Conservation (phyloP, 2,329 filamentous ascomycete genomes). For the Paecilomyces niveus region DNA sequence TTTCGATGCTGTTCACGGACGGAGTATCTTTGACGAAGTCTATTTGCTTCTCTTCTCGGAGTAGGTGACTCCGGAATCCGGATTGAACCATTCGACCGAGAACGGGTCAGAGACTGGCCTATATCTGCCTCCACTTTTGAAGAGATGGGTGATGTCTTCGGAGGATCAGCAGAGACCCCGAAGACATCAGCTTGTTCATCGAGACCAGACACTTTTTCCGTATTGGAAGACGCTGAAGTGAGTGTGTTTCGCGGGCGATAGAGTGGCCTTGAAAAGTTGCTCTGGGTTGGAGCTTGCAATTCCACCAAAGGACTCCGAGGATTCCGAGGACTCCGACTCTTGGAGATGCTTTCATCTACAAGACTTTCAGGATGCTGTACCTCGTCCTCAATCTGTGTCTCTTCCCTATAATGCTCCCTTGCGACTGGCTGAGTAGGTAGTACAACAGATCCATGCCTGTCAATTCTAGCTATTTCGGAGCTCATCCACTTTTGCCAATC, state of each 20-base stretch:
- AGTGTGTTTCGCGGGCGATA: constrained; percentile 24
- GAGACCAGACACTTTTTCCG: constrained; percentile 1
- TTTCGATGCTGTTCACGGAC: constrained; percentile 15
- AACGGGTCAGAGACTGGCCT: constrained; percentile 16
- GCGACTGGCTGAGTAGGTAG: constrained; percentile 9
- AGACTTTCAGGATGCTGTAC: constrained; percentile 8
- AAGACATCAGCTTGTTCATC: neutral
- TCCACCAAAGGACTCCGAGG: neutral
- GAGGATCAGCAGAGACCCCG: neutral
- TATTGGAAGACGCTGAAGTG: constrained; percentile 9
- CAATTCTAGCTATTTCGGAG: constrained; percentile 27
- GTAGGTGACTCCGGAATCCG: constrained; percentile 23
- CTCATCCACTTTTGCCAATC: constrained; percentile 35
- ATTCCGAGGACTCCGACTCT: neutral
- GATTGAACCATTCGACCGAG: constrained; percentile 14
- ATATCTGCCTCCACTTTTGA: neutral
- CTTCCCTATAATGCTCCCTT: constrained; percentile 31
- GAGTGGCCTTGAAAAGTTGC: constrained; percentile 32
- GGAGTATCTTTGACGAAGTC: constrained; percentile 12
- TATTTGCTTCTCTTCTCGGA: constrained; percentile 12
- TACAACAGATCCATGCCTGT: constrained; percentile 8
- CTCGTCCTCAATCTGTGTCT: constrained; percentile 28
- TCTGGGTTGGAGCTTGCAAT: constrained; percentile 9
- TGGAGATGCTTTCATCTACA: neutral
- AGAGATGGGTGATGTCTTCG: constrained; percentile 1